Base-by-base conservation (phyloP, 371 early-diverging fungal genomes). In the Blastocladiella emersonii region DNA sequence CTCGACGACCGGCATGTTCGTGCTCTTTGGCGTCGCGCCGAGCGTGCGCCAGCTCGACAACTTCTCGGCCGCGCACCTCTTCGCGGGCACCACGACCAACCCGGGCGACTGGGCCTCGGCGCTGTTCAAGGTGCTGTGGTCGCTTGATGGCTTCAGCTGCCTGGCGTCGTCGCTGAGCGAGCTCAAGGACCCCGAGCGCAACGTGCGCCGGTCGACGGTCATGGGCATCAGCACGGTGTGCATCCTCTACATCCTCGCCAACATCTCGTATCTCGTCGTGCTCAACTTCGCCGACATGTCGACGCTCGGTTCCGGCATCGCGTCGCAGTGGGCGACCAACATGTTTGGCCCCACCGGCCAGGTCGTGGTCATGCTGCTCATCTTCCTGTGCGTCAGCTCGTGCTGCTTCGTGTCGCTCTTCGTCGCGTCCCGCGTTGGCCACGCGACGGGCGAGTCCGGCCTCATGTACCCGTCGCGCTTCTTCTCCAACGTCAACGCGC, bases 401-500 rank as follows among this genome's bases (percentile, higher is more conserved):
- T 66, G 69, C 35, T 68, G 66, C 53, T 65, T 65, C 64, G 72
- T 68, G 30, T 68, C 57, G 23, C 48, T 64, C 32, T 74, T 71
- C 55, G 34, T 68, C 1, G 67, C 67, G 3, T 74, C 75, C 10
- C 70, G 75, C 3, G 44, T 75, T 0, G 49, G 72, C 8, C 67
- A 71, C 45, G 74, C 70, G 53, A 72, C 72, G 1, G 70, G 70
- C 2, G 64, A 68, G 32, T 65, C 68, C 21, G 71, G 69, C 1
- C 67, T 70, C 41, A 30, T 75, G 41, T 72, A 72, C 15, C 34
- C 45, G 15, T 62, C 62, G 39, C 34, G 21, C 19, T 37, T 59
- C 1, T 64, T 72, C 57, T 65, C 64, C 27, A 17, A 56, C 1
- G 37, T 75, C 34, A 61, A 62, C 57, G 53, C 34, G 23, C 25